phyloP scores from a whole-genome alignment of 331 rosid genomes.

The Prunus yedoensis region DNA sequence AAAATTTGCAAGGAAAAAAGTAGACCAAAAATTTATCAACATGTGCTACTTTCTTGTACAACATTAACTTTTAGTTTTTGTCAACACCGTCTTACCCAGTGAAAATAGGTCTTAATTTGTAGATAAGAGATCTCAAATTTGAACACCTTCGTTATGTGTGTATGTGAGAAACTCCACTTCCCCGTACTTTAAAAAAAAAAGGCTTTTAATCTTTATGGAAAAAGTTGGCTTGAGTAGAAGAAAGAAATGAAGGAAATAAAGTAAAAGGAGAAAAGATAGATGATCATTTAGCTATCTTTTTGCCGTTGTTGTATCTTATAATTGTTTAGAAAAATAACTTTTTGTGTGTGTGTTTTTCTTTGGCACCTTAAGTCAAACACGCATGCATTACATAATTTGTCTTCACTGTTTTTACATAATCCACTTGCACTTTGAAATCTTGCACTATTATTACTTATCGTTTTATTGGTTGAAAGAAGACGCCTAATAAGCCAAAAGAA shows the following conservation, averaged over 20 bases:
- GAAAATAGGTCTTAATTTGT: rapidly evolving
- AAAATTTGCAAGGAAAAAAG: no score
- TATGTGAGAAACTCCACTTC: rapidly evolving
- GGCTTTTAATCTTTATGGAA: no score
- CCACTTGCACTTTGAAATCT: neutral
- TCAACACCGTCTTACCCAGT: no score
- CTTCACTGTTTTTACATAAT: neutral
- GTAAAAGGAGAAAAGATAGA: neutral
- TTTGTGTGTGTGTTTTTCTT: neutral
- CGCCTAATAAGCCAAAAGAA: neutral
- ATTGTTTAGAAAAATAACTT: neutral
- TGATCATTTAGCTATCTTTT: neutral
- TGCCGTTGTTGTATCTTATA: neutral
- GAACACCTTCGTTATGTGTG: no score
- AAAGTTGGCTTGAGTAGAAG: no score
- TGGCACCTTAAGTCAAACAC: neutral
- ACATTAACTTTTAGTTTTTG: neutral
- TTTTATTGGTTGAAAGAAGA: neutral
- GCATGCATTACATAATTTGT: neutral
- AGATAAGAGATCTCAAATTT: rapidly evolving
- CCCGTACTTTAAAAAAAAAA: no score
- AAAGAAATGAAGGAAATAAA: no score
- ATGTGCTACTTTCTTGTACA: neutral
- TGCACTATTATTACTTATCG: neutral
- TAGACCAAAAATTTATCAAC: neutral